Evolutionary conservation across 441 rosid species (phyloP).

Genomic region (Cnidoscolus chayamansa): DNA sequence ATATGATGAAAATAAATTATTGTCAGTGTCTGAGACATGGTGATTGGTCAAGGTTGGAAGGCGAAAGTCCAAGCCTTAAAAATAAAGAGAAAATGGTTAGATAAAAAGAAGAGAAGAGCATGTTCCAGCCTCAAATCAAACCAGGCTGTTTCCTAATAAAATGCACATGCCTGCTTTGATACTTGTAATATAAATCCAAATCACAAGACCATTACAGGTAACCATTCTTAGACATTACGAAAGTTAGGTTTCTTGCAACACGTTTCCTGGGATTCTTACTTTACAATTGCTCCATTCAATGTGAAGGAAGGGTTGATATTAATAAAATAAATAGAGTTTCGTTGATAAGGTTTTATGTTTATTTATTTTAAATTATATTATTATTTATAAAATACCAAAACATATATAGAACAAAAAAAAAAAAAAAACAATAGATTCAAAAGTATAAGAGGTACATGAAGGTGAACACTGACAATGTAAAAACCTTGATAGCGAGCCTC

Average conservation of each 20-base stretch:
- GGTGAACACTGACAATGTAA: neutral
- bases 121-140: neutral
- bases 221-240: conserved; percentile 3
- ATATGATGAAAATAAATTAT: no score
- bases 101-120: neutral
- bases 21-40: neutral
- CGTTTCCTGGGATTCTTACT: neutral
- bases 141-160: neutral
- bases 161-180: conserved; percentile 19
- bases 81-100: neutral
- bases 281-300: conserved; percentile 3
- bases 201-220: conserved; percentile 14
- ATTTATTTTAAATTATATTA: no score
- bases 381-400: no score
- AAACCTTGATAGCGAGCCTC: neutral
- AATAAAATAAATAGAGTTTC: neutral
- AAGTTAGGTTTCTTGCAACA: neutral
- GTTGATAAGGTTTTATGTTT: neutral
- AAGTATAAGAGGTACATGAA: neutral
- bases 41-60: neutral
- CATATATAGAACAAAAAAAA: no score
- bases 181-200: conserved; percentile 5
- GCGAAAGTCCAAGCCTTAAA: neutral
- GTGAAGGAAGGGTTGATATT: neutral
- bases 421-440: neutral